Percentiles rank a stretch among this genome's conserved stretches.
Conservation (phyloP, 129 eudicot species). For the Glebionis coronaria region DNA sequence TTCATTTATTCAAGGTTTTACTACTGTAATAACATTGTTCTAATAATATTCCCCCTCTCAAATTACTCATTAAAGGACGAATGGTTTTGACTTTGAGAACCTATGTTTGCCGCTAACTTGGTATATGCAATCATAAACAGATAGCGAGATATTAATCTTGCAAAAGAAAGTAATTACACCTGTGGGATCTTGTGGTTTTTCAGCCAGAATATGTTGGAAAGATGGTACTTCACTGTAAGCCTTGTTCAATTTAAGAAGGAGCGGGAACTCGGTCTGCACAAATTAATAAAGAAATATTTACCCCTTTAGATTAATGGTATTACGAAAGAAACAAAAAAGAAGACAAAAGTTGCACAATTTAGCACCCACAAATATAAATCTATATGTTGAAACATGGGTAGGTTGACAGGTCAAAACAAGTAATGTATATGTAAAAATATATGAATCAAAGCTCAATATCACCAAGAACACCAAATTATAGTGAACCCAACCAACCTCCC, state of each 20-base stretch:
- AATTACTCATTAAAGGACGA: background rate
- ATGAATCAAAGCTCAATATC: too few species aligned
- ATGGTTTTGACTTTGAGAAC: background rate
- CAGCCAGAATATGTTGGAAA: constrained; percentile 31
- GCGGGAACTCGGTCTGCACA: constrained; percentile 61
- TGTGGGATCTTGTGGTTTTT: constrained; percentile 7
- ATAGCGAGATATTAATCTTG: background rate
- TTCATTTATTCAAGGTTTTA: too few species aligned
- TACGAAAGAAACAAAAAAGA: background rate
- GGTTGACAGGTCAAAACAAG: too few species aligned
- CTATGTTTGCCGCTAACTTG: background rate
- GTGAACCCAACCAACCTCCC: too few species aligned
- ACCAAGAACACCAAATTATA: too few species aligned
- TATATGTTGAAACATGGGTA: too few species aligned
- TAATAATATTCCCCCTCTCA: too few species aligned
- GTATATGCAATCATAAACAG: background rate
- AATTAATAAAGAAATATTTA: constrained; percentile 3
- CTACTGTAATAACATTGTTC: too few species aligned
- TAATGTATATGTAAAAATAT: too few species aligned
- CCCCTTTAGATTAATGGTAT: background rate
- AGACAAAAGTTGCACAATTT: background rate
- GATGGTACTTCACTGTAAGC: constrained; percentile 58
- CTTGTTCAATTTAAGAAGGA: constrained; percentile 47
- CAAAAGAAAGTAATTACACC: background rate
- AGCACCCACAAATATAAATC: too few species aligned